Conservation (phyloP, 1,139 yeast species). For the Candida anutae region DNA sequence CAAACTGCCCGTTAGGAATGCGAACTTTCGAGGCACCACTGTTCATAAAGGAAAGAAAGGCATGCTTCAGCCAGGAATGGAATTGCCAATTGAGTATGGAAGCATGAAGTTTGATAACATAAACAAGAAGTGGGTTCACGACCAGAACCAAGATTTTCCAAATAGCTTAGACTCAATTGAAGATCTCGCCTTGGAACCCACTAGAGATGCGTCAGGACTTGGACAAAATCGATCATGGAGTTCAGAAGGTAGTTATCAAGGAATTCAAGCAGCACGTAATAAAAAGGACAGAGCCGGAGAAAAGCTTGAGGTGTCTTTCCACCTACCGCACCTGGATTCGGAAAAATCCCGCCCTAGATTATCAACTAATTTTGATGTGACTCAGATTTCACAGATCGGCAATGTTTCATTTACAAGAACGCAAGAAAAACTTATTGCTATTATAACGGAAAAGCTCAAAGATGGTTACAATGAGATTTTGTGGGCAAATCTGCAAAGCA, state of each 20-base stretch:
- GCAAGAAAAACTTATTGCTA: conserved; percentile 35
- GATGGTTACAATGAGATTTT: conserved; percentile 18
- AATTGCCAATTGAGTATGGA: conserved; percentile 30
- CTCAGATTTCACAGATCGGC: conserved; percentile 35
- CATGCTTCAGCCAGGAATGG: conserved; percentile 24
- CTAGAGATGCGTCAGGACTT: no score
- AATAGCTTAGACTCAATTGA: conserved; percentile 39
- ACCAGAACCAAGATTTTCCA: conserved; percentile 18
- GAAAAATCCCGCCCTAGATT: conserved; percentile 1
- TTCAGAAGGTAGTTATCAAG: background rate
- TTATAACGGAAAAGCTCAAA: conserved; percentile 36
- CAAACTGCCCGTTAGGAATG: conserved; percentile 6
- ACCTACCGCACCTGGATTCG: conserved; percentile 21
- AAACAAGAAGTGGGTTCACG: conserved; percentile 30
- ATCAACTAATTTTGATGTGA: conserved; percentile 18
- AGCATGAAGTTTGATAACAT: conserved; percentile 33
- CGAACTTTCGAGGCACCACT: no score
- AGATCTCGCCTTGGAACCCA: conserved; percentile 23
- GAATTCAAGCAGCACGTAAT: background rate
- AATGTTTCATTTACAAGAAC: conserved; percentile 46
- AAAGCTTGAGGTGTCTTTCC: conserved; percentile 36
- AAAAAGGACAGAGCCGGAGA: conserved; percentile 4
- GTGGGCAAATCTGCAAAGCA: conserved; percentile 37
- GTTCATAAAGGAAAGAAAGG: conserved; percentile 12
- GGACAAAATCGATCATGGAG: no score